Evolutionary conservation across 2,329 filamentous ascomycete species (phyloP), one percentile per base, ranked within the genome.

Genomic region (Blastomyces silverae): DNA sequence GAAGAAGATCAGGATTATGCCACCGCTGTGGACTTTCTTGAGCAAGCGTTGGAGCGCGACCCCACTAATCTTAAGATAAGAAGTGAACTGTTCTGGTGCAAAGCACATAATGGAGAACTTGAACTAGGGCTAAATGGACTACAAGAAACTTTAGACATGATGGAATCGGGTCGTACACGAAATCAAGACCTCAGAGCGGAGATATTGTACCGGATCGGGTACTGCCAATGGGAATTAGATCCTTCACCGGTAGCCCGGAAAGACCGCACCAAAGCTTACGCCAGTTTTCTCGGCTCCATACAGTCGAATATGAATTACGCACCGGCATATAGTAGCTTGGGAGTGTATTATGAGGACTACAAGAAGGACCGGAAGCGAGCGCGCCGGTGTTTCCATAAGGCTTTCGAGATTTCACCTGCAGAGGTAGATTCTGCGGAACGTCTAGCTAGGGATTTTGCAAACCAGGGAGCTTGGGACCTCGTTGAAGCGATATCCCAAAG

Each of bases 351-450:
- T 73, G 87, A 88, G 6, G 93, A 97, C 72, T 97, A 97, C 73
- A 89, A 86, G 64, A 91, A 88, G 69, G 94, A 97, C 75, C 91
- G 87, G 76, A 89, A 88, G 71, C 84, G 95, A 72, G 91, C 93
- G 10, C 85, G 90, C n/a, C 88, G 90, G 68, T 97, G 93, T 74
- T 97, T 97, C 72, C 91, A 97, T 71, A 97, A 97, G 74, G 94
- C 94, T 0, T 90, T 99, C 61, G 94, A 99, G 75, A 80, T 99
- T 2, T 99, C 94, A 0, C 80, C 91, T 0, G 88, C 90, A 0
- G 94, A 99, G 73, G 85, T 96, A 0, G 83, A 89, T 69, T 91
- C 94, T 46, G 94, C 94, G 0, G 91, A 97, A 75, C 85, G 91
- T 37, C 83, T 99, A 20, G 92, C 94, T 1, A 85, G 85, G 66